A percentile compares a stretch with the other conserved stretches of the same genome.
Conservation (phyloP, 2,329 filamentous ascomycete genomes). For the Cladosporium colombiae region DNA sequence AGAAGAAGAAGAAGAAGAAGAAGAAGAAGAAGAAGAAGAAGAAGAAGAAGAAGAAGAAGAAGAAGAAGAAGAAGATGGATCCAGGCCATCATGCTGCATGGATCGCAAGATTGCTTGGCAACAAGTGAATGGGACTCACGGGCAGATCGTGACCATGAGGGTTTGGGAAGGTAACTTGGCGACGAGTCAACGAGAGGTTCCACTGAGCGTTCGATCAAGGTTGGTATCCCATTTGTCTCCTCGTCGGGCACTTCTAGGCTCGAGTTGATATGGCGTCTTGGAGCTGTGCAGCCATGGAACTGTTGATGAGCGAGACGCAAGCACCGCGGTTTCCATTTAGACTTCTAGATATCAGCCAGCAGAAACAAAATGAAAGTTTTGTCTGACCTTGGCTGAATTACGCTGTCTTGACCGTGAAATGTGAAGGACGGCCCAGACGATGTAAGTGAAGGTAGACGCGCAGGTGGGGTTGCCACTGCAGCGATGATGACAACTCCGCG, state of each 20-base stretch:
- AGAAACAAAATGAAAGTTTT: background rate
- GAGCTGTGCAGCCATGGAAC: background rate
- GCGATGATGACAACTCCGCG: background rate
- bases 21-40: background rate
- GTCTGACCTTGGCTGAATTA: background rate
- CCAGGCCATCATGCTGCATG: background rate
- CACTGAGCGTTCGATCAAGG: background rate
- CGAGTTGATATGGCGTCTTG: background rate
- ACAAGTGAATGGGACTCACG: background rate
- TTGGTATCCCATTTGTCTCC: background rate
- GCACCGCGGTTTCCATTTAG: background rate
- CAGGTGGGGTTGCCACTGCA: background rate
- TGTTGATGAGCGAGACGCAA: background rate
- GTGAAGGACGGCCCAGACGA: background rate
- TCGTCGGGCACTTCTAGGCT: background rate
- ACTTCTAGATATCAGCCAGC: background rate
- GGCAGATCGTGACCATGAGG: background rate
- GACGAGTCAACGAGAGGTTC: background rate
- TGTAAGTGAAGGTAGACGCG: background rate
- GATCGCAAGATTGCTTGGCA: background rate
- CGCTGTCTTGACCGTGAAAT: background rate
- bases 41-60: background rate
- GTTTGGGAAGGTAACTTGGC: background rate
- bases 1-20: background rate
- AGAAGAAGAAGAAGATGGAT: background rate